Evolutionary conservation across 768 basidiomycete species (phyloP), one percentile per base, ranked within the genome.

Genomic region (Podaxis mareebaensis): DNA sequence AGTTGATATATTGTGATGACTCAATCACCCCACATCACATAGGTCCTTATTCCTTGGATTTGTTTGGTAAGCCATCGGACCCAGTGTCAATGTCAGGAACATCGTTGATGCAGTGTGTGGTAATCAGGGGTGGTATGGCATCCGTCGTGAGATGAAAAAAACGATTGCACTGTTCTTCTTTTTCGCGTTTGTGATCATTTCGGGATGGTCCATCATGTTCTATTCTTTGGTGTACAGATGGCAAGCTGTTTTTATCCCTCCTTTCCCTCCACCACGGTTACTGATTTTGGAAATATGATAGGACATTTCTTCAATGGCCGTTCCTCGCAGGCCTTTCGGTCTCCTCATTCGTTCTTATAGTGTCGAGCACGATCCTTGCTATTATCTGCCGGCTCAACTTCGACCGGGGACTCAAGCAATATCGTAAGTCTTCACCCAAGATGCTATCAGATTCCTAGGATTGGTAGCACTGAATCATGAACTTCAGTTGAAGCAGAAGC

Each of bases 41-140:
- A 84, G 82, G 69, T 82, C 10, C 72, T 85, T 26, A 57, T 82
- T 13, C 85, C 85, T 1, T 86, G 85, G 84, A 79, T 85, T 17
- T 68, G 74, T n/a, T 71, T 82, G 76, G 85, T 84, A 64, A 39
- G 73, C 64, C n/a, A 38, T 30, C 4, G 17, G 12, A 11, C 4
- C 40, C 44, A 33, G 11, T 10, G 55, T 28, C 20, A 60, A n/a
- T 58, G 51, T n/a, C 51, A 54, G 5, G 44, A 17, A 20, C 56
- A 20, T 13, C 38, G n/a, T 22, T 46, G 20, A 54, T 33, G 6
- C 42, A 10, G 58, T 3, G 17, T 38, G 30, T 0, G 33, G 33
- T 10, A 10, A 33, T 63, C 51, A 85, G 85, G 86, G 86, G 20
- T 86, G 83, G 83, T 81, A 78, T 63, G 76, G 83, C 12, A 81